Evolutionary conservation across 2,329 filamentous ascomycete genomes (phyloP).

Genomic region (Pseudomassariella vexata): DNA sequence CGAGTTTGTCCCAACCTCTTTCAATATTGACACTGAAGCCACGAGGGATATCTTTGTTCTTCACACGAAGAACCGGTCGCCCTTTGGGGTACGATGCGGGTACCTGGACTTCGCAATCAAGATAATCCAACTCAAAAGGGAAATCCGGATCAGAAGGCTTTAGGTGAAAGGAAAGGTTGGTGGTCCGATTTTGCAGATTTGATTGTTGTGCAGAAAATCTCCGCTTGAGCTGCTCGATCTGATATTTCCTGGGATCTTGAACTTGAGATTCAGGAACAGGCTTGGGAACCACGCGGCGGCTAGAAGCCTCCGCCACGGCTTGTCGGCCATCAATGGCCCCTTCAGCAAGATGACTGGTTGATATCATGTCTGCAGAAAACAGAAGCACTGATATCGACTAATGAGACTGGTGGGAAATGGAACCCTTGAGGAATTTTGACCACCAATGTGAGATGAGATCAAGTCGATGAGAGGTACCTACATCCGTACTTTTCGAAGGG

Average conservation of each 20-base stretch:
- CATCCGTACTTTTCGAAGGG: no score
- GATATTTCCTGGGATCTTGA: conserved; percentile 66
- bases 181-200: conserved; percentile 38
- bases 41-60: conserved; percentile 63
- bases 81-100: conserved; percentile 57
- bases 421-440: no score
- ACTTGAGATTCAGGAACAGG: conserved; percentile 60
- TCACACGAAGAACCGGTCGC: conserved; percentile 55
- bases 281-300: conserved; percentile 52
- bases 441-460: not conserved
- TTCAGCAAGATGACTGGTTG: conserved; percentile 22
- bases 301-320: conserved; percentile 36
- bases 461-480: not conserved
- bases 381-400: not conserved
- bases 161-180: conserved; percentile 58
- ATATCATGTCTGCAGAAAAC: conserved; percentile 27
- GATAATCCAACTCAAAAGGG: conserved; percentile 65
- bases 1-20: conserved; percentile 63
- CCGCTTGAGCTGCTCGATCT: conserved; percentile 65
- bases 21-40: conserved; percentile 74
- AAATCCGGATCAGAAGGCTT: conserved; percentile 78
- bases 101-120: conserved; percentile 63
- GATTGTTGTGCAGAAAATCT: conserved; percentile 52
- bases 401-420: no score
- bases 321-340: conserved; percentile 32